A percentile compares a stretch with the other conserved stretches of the same genome.
Evolutionary conservation across 208 protist species (phyloP).

Genomic region (Crithidia bombi): DNA sequence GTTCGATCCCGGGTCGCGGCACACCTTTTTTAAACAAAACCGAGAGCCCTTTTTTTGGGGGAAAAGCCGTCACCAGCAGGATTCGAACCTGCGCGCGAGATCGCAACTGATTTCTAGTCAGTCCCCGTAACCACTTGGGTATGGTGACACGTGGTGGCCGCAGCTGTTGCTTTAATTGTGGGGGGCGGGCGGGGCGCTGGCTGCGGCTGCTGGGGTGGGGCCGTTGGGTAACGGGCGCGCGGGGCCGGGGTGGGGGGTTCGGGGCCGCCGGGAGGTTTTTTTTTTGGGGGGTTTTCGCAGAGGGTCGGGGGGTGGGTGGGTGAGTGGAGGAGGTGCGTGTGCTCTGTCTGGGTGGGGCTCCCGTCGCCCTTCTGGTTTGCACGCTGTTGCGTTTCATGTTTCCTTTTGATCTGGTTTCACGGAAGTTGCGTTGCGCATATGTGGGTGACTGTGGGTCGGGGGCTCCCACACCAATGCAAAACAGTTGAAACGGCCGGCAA

Average conservation of each 20-base stretch:
- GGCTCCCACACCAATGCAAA: no score
- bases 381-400: neutral
- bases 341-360: neutral
- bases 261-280: no score
- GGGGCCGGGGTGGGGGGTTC: neutral
- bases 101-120: slow-evolving; percentile 88
- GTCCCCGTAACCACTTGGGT: slow-evolving; percentile 89
- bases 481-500: no score
- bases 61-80: slow-evolving; percentile 66
- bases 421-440: no score
- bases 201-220: no score
- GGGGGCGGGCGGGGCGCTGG: no score
- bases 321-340: neutral
- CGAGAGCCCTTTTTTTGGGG: neutral
- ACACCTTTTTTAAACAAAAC: slow-evolving; percentile 61
- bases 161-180: no score
- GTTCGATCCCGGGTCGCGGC: slow-evolving; percentile 87
- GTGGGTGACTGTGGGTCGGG: no score
- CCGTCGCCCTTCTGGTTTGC: neutral
- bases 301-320: no score
- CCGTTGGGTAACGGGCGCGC: no score
- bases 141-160: slow-evolving; percentile 39
- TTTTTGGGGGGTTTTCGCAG: no score
- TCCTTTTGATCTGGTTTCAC: neutral
- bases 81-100: slow-evolving; percentile 87